These are phyloP conservation scores for Pythium chondricola DNA, from an alignment of 352 stramenopile species.

Conservation along the genomic window DNA sequence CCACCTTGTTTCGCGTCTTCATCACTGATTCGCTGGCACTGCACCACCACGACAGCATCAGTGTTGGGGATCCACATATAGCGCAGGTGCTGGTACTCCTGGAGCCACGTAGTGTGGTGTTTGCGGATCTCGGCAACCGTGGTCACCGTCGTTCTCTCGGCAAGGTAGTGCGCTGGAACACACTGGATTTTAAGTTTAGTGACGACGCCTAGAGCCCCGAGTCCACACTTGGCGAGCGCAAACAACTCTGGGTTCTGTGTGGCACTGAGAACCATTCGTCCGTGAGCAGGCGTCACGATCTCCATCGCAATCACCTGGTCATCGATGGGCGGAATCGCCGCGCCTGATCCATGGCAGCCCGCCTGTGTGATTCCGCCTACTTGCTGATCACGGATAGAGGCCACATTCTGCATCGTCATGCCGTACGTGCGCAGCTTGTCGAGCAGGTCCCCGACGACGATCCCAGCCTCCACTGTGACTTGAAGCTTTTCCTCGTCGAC, in stretches of 20 bases:
- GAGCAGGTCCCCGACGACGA: constrained; percentile 72
- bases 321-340: constrained; percentile 93
- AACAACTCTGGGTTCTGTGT: constrained; percentile 85
- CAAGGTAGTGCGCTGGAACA: constrained; percentile 89
- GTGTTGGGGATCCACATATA: constrained; percentile 99
- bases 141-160: constrained; percentile 92
- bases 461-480: constrained; percentile 88
- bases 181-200: constrained; percentile 95
- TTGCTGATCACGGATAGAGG: constrained; percentile 97
- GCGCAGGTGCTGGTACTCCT: constrained; percentile 81
- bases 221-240: constrained; percentile 89
- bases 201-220: constrained; percentile 95
- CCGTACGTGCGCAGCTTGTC: constrained; percentile 70
- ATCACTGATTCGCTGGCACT: constrained; percentile 60
- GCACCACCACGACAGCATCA: constrained; percentile 93
- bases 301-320: constrained; percentile 96
- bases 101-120: constrained; percentile 69
- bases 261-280: constrained; percentile 84
- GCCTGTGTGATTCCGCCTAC: constrained; percentile 95
- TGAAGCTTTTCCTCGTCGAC: constrained; percentile 63
- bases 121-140: constrained; percentile 82
- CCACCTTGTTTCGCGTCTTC: constrained; percentile 26
- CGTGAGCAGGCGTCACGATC: constrained; percentile 91
- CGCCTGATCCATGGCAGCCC: constrained; percentile 95
- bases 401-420: constrained; percentile 98